Evolutionary conservation across 2,329 filamentous ascomycete species (phyloP).

Genomic region (Cladophialophora carrionii): DNA sequence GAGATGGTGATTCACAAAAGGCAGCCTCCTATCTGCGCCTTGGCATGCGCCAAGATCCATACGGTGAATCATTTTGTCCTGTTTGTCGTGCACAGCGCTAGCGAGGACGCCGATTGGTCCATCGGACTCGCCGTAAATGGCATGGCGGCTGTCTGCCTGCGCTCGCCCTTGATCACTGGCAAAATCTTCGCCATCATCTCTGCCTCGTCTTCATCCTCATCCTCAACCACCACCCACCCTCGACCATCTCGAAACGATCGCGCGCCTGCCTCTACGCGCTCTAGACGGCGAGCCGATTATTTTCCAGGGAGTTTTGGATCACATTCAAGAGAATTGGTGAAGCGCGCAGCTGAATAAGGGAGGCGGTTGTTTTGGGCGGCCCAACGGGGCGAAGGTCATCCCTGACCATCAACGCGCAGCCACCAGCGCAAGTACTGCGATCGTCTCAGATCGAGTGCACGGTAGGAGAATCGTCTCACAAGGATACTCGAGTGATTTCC

Average conservation of each 20-base stretch:
- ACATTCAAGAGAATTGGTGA: slow-evolving; percentile 30
- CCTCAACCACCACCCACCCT: slow-evolving; percentile 27
- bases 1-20: background rate
- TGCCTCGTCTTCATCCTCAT: slow-evolving; percentile 27
- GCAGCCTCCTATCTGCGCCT: too few species aligned
- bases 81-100: background rate
- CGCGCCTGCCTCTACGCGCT: slow-evolving; percentile 30
- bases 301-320: slow-evolving; percentile 33
- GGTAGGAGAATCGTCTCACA: slow-evolving; percentile 33
- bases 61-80: background rate
- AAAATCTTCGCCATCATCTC: slow-evolving; percentile 25
- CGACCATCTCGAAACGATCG: slow-evolving; percentile 35
- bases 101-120: background rate
- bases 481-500: slow-evolving; percentile 36
- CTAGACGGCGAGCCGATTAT: slow-evolving; percentile 31
- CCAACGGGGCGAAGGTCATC: slow-evolving; percentile 37
- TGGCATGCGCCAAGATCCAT: background rate
- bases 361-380: slow-evolving; percentile 36
- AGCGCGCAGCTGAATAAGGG: slow-evolving; percentile 35
- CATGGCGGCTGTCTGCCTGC: slow-evolving; percentile 19
- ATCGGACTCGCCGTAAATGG: background rate
- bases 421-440: slow-evolving; percentile 33
- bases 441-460: slow-evolving; percentile 31
- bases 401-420: slow-evolving; percentile 34
- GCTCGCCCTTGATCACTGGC: slow-evolving; percentile 13